Evolutionary conservation across 2,329 filamentous ascomycete species (phyloP), one percentile per base, ranked within the genome.

Genomic region (Hysterium pulicare): DNA sequence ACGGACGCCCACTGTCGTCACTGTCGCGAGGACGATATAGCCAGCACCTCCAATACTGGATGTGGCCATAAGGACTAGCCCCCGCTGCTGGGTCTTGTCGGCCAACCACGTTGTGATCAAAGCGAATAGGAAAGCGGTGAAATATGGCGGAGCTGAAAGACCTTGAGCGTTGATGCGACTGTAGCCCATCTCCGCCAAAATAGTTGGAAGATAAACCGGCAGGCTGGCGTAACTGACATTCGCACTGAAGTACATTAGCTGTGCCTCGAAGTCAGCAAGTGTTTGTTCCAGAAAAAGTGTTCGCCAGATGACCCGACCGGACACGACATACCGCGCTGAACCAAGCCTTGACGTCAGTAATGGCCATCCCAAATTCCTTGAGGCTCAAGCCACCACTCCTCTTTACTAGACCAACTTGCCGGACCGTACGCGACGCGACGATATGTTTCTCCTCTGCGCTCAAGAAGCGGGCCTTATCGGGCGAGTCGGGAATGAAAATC

Each of bases 401-500:
- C 10, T 49, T 53, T n/a, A 43, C 52, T 7, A 44, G 46, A 6
- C 63, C 63, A 13, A 53, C 62, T 40, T 67, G 63, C 34, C 48
- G 44, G 21, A 66, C 54, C 0, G 55, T 62, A 28, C 63, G 49
- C 1, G 53, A 49, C 44, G 49, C 52, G 2, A 57, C 64, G 35
- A 66, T 55, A 17, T 34, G 36, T 46, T 59, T 70, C 47, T 76
- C 69, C 4, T 68, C 60, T 19, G 70, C 67, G 3, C 48, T 64
- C 32, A 74, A 50, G 34, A 72, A 73, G 24, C 59, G 57, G 5
- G 69, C 70, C 15, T 64, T 66, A 37, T 67, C 65, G 0, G 71
- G 71, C 21, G 62, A 67, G 45, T 76, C 73, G 0, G 72, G 70
- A 23, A 76, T 53, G 41, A 62, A 68, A 44, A 71, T 67, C 47